A percentile compares a stretch with the other conserved stretches of the same genome.
Evolutionary conservation across 305 asterid genomes (phyloP).

Genomic region (Fraxinus angustifolia): DNA sequence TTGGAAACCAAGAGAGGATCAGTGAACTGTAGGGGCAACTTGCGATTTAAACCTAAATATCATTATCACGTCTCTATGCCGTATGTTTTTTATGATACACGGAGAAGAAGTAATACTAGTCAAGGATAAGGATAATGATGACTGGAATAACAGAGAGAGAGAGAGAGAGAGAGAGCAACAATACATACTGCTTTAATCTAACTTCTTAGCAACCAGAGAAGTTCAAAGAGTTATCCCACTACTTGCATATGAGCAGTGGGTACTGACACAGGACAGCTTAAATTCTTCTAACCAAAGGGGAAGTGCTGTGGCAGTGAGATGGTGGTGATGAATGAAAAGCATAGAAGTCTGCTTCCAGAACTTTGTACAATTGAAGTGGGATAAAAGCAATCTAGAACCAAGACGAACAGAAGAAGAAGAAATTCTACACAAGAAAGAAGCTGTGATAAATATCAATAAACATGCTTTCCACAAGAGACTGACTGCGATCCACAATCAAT

Average conservation of each 20-base stretch:
- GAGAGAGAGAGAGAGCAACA: not conserved
- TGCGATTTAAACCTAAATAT: not conserved
- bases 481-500: not conserved
- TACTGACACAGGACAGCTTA: not conserved
- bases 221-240: not conserved
- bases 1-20: not conserved
- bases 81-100: not conserved
- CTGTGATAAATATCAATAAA: not conserved
- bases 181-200: not conserved
- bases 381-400: not conserved
- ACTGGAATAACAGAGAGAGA: not conserved
- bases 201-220: not conserved
- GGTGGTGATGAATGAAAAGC: not conserved
- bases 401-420: not conserved
- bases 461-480: not conserved
- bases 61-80: slow-evolving; percentile 2
- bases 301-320: not conserved
- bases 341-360: not conserved
- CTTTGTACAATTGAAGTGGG: not conserved
- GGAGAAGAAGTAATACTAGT: slow-evolving; percentile 13
- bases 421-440: not conserved
- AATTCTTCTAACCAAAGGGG: not conserved
- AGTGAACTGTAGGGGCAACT: not conserved
- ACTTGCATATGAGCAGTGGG: not conserved
- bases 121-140: slow-evolving; percentile 10